Evolutionary conservation across 2,329 filamentous ascomycete genomes (phyloP), one percentile per base, ranked within the genome.

Genomic region (Exophiala oligosperma): DNA sequence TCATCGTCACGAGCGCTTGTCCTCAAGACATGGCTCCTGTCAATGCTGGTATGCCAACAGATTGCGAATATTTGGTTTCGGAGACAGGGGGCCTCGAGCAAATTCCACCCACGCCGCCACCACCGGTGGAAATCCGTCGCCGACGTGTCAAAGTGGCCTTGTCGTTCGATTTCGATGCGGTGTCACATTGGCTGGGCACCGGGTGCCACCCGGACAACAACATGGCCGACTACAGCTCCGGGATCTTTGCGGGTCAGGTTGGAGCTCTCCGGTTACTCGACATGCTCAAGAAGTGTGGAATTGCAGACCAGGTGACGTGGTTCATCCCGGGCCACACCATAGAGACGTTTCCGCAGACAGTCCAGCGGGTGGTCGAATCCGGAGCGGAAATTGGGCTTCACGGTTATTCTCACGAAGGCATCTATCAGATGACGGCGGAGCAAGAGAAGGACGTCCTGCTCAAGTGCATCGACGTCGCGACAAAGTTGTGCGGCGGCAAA

Each of bases 401-500:
- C 59, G 87, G 86, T 14, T 91, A 90, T 72, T 84, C 83, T 0
- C 87, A 91, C 63, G 87, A 91, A 68, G 89, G 90, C 62, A 86
- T 88, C 0, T 79, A 78, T 8, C 83, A 86, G 52, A 89, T 91
- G 84, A 88, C 81, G 0, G 70, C 88, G 1, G 86, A 90, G 67
- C 89, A 92, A 73, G 88, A 92, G 70, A 81, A 81, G 9, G 87
- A 89, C 52, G 85, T 92, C 2, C 79, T 93, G 4, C 85, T 89
- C 67, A 90, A 90, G 72, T 90, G 87, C 17, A 90, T 86, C 69
- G 81, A 81, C 23, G 79, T 91, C 72, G 79, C 91, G 35, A 90
- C 84, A 0, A 84, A 87, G 0, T 88, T 92, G 67, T 83, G 81
- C 41, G 86, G 81, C 41, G 86, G 89, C 4, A 90, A 90, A 72